A percentile compares a stretch with the other conserved stretches of the same genome.
Evolutionary conservation across 106 monocot species (phyloP).

Genomic region (Dioscorea dumetorum): DNA sequence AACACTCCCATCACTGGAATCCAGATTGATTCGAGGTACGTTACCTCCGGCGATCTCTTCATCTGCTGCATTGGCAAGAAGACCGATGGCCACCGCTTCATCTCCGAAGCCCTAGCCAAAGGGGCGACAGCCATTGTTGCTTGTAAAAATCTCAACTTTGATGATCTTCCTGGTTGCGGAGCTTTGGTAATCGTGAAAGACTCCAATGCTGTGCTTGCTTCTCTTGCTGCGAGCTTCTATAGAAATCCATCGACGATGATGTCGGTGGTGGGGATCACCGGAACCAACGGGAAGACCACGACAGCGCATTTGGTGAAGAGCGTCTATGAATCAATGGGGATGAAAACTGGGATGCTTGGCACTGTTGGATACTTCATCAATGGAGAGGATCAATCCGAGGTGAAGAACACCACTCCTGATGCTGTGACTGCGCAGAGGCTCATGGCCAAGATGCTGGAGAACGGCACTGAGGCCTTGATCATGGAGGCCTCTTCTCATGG

Average conservation of each 20-base stretch:
- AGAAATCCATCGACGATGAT: slow-evolving; percentile 17
- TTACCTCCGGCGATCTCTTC: slow-evolving; percentile 25
- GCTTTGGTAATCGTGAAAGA: slow-evolving; percentile 13
- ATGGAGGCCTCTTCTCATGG: slow-evolving; percentile 33
- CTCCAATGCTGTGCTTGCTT: slow-evolving; percentile 10
- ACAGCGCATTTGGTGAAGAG: slow-evolving; percentile 18
- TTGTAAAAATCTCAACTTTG: slow-evolving; percentile 7
- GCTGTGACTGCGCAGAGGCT: slow-evolving; percentile 20
- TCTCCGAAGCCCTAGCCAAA: slow-evolving; percentile 11
- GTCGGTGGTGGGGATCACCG: slow-evolving; percentile 24
- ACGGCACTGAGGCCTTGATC: slow-evolving; percentile 14
- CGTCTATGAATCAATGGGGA: slow-evolving; percentile 18
- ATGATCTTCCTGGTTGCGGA: slow-evolving; percentile 6
- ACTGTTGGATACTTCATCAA: slow-evolving; percentile 15
- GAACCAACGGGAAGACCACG: slow-evolving; percentile 29
- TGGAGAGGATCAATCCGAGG: slow-evolving; percentile 17
- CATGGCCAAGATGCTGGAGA: slow-evolving; percentile 20
- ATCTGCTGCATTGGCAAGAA: slow-evolving; percentile 16
- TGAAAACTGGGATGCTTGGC: slow-evolving; percentile 24
- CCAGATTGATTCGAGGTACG: slow-evolving; percentile 20
- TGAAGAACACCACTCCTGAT: slow-evolving; percentile 20
- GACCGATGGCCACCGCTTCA: slow-evolving; percentile 19
- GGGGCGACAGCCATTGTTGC: slow-evolving; percentile 22
- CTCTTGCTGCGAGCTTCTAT: slow-evolving; percentile 21
- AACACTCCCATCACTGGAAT: slow-evolving; percentile 16